Percentiles rank a stretch among this genome's conserved stretches.
Conservation (phyloP, 1,139 yeast species). For the Pichia sp. region DNA sequence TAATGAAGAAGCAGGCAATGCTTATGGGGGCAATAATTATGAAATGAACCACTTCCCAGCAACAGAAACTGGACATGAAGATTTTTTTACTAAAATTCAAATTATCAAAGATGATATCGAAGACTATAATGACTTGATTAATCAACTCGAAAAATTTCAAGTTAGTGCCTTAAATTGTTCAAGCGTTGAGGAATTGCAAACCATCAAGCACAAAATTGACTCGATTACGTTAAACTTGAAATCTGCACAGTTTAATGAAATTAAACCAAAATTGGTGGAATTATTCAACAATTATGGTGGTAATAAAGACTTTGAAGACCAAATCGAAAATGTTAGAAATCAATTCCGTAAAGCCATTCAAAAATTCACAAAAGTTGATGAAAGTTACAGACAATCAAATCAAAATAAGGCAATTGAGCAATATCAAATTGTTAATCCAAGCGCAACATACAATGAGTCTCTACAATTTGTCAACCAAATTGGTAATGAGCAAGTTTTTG, state of each 20-base stretch:
- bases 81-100: conserved; percentile 75
- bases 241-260: conserved; percentile 56
- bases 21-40: conserved; percentile 18
- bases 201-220: conserved; percentile 70
- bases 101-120: conserved; percentile 73
- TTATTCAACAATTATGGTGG: conserved; percentile 65
- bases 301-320: conserved; percentile 78
- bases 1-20: conserved; percentile 10
- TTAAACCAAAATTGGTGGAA: conserved; percentile 68
- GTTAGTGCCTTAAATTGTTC: conserved; percentile 77
- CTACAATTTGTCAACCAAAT: conserved; percentile 55
- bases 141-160: conserved; percentile 75
- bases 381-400: conserved; percentile 77
- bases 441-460: conserved; percentile 84
- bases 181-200: conserved; percentile 69
- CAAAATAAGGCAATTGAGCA: conserved; percentile 89
- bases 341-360: conserved; percentile 82
- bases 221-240: conserved; percentile 71
- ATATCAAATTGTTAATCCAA: conserved; percentile 87
- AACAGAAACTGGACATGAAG: conserved; percentile 6
- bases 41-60: background rate
- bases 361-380: conserved; percentile 80
- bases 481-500: conserved; percentile 85
- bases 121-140: conserved; percentile 70
- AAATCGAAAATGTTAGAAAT: conserved; percentile 83